Evolutionary conservation across 768 basidiomycete species (phyloP).

Genomic region (Kwoniella shandongensis): DNA sequence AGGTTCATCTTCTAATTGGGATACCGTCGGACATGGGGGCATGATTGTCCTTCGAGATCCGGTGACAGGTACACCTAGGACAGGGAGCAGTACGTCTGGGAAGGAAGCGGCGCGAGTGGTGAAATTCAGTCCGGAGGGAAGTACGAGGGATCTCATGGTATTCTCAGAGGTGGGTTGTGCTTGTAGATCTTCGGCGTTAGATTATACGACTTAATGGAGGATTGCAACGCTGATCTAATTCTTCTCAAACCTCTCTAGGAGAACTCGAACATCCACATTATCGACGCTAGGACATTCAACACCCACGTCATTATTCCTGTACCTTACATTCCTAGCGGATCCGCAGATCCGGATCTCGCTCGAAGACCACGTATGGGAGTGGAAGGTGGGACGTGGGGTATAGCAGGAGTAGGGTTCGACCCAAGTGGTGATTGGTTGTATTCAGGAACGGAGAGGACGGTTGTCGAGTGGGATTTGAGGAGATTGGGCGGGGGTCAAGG

Average conservation of each 20-base stretch:
- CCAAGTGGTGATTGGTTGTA: constrained; percentile 68
- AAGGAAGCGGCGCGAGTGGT: constrained; percentile 80
- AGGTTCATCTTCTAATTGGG: constrained; percentile 4
- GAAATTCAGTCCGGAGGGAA: constrained; percentile 72
- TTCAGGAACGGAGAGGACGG: constrained; percentile 64
- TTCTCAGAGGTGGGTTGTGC: constrained; percentile 74
- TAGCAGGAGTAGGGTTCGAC: constrained; percentile 74
- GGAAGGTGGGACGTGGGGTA: constrained; percentile 47
- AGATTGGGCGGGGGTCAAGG: constrained; percentile 27
- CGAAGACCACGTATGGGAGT: constrained; percentile 25
- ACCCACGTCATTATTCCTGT: constrained; percentile 48
- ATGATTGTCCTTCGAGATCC: constrained; percentile 32
- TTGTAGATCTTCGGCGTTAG: not conserved
- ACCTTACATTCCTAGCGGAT: constrained; percentile 25
- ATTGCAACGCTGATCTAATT: not conserved
- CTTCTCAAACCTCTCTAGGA: constrained; percentile 59
- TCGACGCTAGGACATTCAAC: constrained; percentile 85
- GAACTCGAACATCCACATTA: constrained; percentile 73
- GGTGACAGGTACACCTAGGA: constrained; percentile 30
- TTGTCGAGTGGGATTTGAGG: constrained; percentile 75
- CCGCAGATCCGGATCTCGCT: constrained; percentile 8
- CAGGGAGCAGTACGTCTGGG: constrained; percentile 33
- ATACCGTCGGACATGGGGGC: constrained; percentile 13
- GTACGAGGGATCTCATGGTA: constrained; percentile 72
- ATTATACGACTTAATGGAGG: not conserved